Percentiles rank a stretch among this genome's conserved stretches.
phyloP scores from a whole-genome alignment of 2,329 filamentous ascomycete genomes.

The Xylaria sp. region DNA sequence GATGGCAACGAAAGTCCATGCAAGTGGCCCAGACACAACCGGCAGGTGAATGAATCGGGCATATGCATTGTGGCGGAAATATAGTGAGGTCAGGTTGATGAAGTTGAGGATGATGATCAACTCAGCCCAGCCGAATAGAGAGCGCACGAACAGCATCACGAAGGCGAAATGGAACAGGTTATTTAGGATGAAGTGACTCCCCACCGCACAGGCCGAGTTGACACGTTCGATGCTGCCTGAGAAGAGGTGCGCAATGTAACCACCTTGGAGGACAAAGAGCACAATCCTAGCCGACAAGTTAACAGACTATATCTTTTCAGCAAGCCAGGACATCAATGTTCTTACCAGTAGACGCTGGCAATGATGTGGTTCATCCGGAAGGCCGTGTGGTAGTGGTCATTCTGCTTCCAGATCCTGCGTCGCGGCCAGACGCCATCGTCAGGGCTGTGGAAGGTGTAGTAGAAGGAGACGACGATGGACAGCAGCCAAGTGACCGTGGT shows the following conservation, averaged over 20 bases:
- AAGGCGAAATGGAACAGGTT: constrained; percentile 86
- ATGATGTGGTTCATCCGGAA: constrained; percentile 78
- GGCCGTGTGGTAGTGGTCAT: constrained; percentile 72
- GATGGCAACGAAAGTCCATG: constrained; percentile 86
- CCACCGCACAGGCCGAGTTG: constrained; percentile 78
- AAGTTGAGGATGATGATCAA: constrained; percentile 83
- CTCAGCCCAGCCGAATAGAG: constrained; percentile 80
- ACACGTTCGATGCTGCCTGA: constrained; percentile 71
- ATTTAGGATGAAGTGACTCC: constrained; percentile 85
- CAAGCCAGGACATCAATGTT: constrained; percentile 18
- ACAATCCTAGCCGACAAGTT: constrained; percentile 64
- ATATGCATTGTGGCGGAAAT: constrained; percentile 81
- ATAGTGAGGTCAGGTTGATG: constrained; percentile 80
- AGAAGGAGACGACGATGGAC: constrained; percentile 76
- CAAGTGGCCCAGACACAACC: constrained; percentile 80
- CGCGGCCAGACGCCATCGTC: constrained; percentile 69
- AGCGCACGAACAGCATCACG: constrained; percentile 83
- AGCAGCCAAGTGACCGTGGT: constrained; percentile 80
- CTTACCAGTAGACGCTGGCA: constrained; percentile 79
- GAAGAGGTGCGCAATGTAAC: constrained; percentile 82
- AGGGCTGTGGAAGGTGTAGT: constrained; percentile 76
- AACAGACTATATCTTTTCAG: constrained; percentile 1
- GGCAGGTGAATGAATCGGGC: constrained; percentile 81
- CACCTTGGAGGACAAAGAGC: constrained; percentile 79
- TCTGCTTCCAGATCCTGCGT: constrained; percentile 80